phyloP scores from a whole-genome alignment of 2,329 filamentous ascomycete genomes.

The Colletotrichum sp. region DNA sequence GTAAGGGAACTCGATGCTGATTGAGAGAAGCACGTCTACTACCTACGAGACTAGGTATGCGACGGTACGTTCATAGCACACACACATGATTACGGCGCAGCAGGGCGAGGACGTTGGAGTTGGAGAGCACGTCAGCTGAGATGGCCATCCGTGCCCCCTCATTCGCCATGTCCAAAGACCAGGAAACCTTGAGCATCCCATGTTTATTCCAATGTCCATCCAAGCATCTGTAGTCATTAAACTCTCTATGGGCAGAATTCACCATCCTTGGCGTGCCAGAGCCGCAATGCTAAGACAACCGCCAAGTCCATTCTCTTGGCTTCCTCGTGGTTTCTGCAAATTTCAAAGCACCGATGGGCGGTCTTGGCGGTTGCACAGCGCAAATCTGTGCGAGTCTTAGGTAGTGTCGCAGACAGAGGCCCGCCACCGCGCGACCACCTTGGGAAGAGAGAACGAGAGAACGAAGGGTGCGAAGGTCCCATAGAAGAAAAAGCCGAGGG shows the following conservation, averaged over 20 bases:
- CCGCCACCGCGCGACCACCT: background rate
- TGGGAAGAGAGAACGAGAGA: background rate
- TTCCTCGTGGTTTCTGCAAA: background rate
- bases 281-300: slow-evolving; percentile 8
- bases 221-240: background rate
- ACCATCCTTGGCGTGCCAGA: background rate
- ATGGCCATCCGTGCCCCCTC: background rate
- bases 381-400: background rate
- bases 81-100: background rate
- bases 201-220: background rate
- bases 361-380: background rate
- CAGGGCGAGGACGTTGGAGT: background rate
- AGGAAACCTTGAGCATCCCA: background rate
- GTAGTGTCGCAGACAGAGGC: background rate
- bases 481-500: background rate
- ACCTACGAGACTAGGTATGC: background rate
- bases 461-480: background rate
- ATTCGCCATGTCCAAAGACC: background rate
- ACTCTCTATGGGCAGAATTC: background rate
- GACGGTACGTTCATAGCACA: background rate
- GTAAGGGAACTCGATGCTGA: background rate
- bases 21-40: background rate
- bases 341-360: background rate
- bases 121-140: background rate
- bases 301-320: background rate